phyloP scores from a whole-genome alignment of 768 basidiomycete genomes.

The Wakefieldia striispora region DNA sequence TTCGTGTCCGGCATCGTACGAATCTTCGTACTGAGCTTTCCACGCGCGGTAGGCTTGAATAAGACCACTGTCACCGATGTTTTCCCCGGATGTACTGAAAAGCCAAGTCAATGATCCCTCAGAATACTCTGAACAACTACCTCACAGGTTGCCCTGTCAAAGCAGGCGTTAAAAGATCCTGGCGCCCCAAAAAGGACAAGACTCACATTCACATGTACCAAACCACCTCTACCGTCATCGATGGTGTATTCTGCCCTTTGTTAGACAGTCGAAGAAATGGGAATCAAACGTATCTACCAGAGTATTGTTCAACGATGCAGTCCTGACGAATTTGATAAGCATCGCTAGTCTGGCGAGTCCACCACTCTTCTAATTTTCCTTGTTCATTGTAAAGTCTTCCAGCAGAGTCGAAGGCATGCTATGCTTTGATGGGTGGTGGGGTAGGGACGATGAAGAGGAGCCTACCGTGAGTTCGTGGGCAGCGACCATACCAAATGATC shows the following conservation, averaged over 20 bases:
- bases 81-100: slow-evolving; percentile 83
- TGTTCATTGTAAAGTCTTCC: slow-evolving; percentile 88
- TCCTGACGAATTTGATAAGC: slow-evolving; percentile 80
- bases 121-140: not conserved
- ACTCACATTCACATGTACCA: slow-evolving; percentile 80
- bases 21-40: slow-evolving; percentile 71
- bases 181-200: not conserved
- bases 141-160: slow-evolving; percentile 71
- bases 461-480: slow-evolving; percentile 88
- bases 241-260: slow-evolving; percentile 64
- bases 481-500: slow-evolving; percentile 89
- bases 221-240: slow-evolving; percentile 80
- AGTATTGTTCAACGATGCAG: slow-evolving; percentile 91
- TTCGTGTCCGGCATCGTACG: slow-evolving; percentile 57
- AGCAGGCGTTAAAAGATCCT: not conserved
- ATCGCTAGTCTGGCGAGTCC: slow-evolving; percentile 83
- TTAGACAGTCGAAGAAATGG: not conserved
- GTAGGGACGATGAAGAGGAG: not conserved
- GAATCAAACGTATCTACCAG: slow-evolving; percentile 47
- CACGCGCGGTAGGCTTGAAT: slow-evolving; percentile 91
- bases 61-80: slow-evolving; percentile 83
- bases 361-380: slow-evolving; percentile 89
- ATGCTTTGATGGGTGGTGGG: not conserved
- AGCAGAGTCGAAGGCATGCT: slow-evolving; percentile 91
- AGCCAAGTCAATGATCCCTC: slow-evolving; percentile 8